Evolutionary conservation across 345 rosid species (phyloP).

Genomic region (Iberis pinnata): DNA sequence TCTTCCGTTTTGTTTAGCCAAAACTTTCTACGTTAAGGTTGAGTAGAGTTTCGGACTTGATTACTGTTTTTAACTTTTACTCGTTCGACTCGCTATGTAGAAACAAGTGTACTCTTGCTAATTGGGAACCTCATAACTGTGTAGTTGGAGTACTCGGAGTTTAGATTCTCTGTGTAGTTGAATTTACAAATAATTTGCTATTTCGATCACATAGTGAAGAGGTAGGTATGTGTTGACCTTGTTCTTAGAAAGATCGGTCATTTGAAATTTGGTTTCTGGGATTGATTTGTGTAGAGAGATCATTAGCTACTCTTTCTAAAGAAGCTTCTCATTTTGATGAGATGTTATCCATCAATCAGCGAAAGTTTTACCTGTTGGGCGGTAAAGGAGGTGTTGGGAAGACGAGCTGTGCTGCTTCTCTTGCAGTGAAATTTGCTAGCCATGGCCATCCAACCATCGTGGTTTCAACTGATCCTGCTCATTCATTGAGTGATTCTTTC

Average conservation of each 20-base stretch:
- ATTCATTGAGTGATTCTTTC: slow-evolving; percentile 77
- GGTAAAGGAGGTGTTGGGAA: slow-evolving; percentile 91
- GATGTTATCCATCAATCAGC: slow-evolving; percentile 39
- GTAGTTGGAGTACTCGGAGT: background rate
- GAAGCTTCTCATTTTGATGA: slow-evolving; percentile 43
- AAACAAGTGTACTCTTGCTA: background rate
- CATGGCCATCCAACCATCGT: slow-evolving; percentile 73
- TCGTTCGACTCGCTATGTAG: background rate
- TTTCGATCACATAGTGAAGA: slow-evolving; percentile 7
- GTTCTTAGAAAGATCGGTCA: slow-evolving; percentile 1
- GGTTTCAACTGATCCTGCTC: slow-evolving; percentile 85
- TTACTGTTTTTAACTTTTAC: background rate
- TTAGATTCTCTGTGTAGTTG: slow-evolving; percentile 1
- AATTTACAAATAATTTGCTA: background rate
- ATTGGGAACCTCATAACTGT: background rate
- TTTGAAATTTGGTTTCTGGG: slow-evolving; percentile 1
- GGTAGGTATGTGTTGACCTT: background rate
- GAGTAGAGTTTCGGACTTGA: slow-evolving; percentile 4
- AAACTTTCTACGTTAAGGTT: background rate
- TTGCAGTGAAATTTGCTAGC: slow-evolving; percentile 73
- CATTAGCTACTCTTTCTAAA: slow-evolving; percentile 40
- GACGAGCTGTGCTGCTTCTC: slow-evolving; percentile 87
- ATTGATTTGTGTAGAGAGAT: slow-evolving; percentile 40
- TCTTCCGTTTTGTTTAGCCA: no score
- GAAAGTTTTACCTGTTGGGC: slow-evolving; percentile 62